These are phyloP conservation scores for Eucalyptus rudis DNA, from an alignment of 345 rosid genomes.

Conservation along the genomic window DNA sequence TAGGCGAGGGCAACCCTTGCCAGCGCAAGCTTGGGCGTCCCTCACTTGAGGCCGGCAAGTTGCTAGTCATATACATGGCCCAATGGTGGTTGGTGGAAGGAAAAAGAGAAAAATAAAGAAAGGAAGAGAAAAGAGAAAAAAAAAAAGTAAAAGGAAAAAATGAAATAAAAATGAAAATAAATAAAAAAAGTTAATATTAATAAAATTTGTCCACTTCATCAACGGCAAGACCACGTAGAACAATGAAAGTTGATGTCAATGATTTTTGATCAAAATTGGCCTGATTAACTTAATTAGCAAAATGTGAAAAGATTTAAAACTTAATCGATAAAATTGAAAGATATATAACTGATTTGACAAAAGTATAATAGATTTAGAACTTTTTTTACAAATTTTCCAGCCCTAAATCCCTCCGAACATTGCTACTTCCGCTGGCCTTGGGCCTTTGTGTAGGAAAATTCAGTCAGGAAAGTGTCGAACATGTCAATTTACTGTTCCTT, in stretches of 20 bases:
- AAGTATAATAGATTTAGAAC: too few species aligned
- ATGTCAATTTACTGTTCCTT: background rate
- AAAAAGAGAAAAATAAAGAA: too few species aligned
- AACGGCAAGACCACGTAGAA: fast-evolving
- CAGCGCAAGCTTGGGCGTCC: background rate
- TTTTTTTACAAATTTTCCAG: too few species aligned
- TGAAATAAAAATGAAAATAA: too few species aligned
- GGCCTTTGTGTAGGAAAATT: background rate
- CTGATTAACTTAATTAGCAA: too few species aligned
- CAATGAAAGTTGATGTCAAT: fast-evolving
- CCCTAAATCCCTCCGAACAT: background rate
- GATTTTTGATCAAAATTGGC: background rate
- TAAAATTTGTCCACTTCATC: background rate
- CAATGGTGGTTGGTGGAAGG: background rate
- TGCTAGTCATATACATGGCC: background rate
- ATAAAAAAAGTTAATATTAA: too few species aligned
- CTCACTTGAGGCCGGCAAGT: background rate
- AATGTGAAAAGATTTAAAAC: too few species aligned
- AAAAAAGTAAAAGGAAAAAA: too few species aligned
- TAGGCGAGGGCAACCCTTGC: background rate
- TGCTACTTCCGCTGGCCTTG: background rate
- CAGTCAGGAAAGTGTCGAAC: background rate
- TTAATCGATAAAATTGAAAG: too few species aligned
- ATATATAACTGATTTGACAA: too few species aligned
- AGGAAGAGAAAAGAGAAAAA: background rate